These are phyloP conservation scores for Cinnamomum chago DNA, from an alignment of 164 flowering plant species.

Conservation along the genomic window DNA sequence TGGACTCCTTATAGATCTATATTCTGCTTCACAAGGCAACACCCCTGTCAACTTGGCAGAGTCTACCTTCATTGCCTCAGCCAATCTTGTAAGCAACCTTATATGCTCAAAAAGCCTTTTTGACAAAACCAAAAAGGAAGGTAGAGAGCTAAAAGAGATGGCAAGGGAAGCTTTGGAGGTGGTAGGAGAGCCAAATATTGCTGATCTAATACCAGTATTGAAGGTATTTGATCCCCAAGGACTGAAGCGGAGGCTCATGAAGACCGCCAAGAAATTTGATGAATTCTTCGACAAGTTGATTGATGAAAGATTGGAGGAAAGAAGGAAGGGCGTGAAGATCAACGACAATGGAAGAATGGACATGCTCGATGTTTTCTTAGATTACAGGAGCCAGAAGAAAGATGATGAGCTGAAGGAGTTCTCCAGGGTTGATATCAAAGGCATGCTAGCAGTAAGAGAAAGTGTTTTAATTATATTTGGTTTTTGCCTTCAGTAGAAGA, in stretches of 20 bases:
- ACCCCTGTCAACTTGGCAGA: conserved; percentile 24
- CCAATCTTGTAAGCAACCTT: conserved; percentile 28
- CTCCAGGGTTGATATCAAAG: conserved; percentile 31
- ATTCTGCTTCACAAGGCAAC: conserved; percentile 8
- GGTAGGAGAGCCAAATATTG: conserved; percentile 28
- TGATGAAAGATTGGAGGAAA: conserved; percentile 28
- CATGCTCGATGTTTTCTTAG: conserved; percentile 30
- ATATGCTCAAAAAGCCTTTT: conserved; percentile 30
- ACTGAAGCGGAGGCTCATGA: conserved; percentile 23
- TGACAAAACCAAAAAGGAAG: conserved; percentile 20
- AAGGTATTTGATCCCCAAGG: conserved; percentile 31
- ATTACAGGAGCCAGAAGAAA: conserved; percentile 27
- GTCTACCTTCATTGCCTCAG: conserved; percentile 20
- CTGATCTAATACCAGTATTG: conserved; percentile 27
- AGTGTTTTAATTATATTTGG: background rate
- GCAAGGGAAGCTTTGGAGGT: conserved; percentile 27
- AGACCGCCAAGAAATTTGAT: conserved; percentile 25
- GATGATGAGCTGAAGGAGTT: conserved; percentile 28
- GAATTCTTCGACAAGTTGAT: conserved; percentile 30
- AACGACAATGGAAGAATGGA: conserved; percentile 27
- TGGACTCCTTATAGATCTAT: conserved; percentile 12
- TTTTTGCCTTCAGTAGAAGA: no score
- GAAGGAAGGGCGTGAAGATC: conserved; percentile 19
- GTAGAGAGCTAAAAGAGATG: conserved; percentile 28
- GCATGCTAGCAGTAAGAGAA: conserved; percentile 26